Base-by-base conservation (phyloP, 2,329 filamentous ascomycete genomes). In the Aspergillus sp. region DNA sequence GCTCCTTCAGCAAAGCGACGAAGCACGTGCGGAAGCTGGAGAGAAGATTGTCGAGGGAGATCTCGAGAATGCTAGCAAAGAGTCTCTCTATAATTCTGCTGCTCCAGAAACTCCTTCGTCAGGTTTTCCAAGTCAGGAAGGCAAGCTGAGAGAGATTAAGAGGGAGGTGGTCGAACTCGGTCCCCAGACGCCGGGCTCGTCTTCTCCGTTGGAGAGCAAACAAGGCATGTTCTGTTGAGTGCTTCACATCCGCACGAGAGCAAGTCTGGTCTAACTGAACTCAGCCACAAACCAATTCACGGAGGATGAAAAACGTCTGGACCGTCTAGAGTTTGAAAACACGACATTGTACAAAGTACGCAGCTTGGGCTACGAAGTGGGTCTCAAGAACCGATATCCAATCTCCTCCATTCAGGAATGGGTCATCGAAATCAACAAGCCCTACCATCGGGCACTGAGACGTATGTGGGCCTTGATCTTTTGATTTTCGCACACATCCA, bases 361-460 rank as follows among this genome's bases (percentile, higher is more conserved):
- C 7, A 57, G 60, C 27, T 36, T 30, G 38, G 61, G 61, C 17
- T 54, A 62, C 44, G 27, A 53, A 17, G 49, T 62, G 15, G 61
- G 54, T 11, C 50, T 62, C 30, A 54, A 41, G 21, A 42, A 13
- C 27, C 39, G 38, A 15, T 62, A 62, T 52, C 58, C 57, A 10
- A 39, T 55, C 7, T 57, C 58, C 3, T 60, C 41, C 1, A 30
- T 62, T 25, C 39, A 30, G 8, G 21, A 19, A 21, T 60, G 57
- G 25, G n/a, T 41, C 8, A 54, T 62, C 19, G 38, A 58, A 23
- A 62, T 62, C 54, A 58, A 32, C 50, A 62, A 62, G 51, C 61
- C 58, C 15, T 36, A 36, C 8, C 54, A 54, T 21, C 41, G 54
- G 30, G 54, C 54, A 0, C n/a, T 60, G 42, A 55, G 58, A 19